Evolutionary conservation across 2,329 filamentous ascomycete genomes (phyloP), one percentile per base, ranked within the genome.

Genomic region (Allantophomopsis cytisporea): DNA sequence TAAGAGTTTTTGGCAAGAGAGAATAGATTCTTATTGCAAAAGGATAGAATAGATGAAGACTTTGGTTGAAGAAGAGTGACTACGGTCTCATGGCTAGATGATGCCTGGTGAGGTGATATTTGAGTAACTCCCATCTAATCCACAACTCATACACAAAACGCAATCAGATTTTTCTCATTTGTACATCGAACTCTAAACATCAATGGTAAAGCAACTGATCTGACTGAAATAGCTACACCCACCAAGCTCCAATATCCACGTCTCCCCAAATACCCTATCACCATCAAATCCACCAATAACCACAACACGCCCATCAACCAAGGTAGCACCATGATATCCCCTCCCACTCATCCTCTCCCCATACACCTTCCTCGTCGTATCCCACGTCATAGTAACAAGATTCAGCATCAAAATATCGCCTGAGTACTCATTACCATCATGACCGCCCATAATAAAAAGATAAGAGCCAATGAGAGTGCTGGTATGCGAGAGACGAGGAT

Each of bases 321-420:
- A 60, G 13, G 80, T 70, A 0, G 76, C 67, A 37, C 75, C 73
- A 54, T 83, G 78, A 53, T 83, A 83, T 0, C 78, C 78, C 42
- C 78, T 62, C 8, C 75, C 75, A 50, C 66, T 72, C 1, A 76
- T 77, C 10, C 72, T 67, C 45, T 71, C 58, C 16, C 77, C 77
- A 51, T 82, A 82, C 7, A 80, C 72, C 45, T 65, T 71, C 44
- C 78, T 66, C 23, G 23, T 28, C 52, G 68, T 70, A 53, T 83
- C 78, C 78, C 78, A 83, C n/a, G 74, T 70, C 78, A 83, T 82
- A 32, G 76, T 82, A 28, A 82, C 77, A 5, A 83, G 64, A 53
- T 83, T 83, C 23, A 83, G 64, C 38, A 82, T 61, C 41, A 83
- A 61, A 36, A 83, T 72, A 48, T 83, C 76, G 58, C 79, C 79